A percentile compares a stretch with the other conserved stretches of the same genome.
Conservation (phyloP, 768 basidiomycete genomes). For the Agaricus sinodeliciosus region DNA sequence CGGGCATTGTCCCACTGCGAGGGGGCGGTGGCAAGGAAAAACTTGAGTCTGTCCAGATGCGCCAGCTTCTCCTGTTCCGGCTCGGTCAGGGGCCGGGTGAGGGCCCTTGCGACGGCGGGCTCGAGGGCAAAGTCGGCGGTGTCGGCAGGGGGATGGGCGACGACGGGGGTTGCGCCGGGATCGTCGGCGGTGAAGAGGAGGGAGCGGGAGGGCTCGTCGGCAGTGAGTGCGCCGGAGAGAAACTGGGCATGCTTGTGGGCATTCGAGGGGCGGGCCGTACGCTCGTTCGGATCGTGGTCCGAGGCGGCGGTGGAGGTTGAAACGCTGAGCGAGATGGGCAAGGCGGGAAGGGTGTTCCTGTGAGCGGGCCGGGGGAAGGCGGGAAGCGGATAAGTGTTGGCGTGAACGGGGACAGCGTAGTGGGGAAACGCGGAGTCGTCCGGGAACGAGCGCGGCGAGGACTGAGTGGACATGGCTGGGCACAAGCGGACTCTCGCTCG, state of each 20-base stretch:
- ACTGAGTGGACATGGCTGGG: slow-evolving; percentile 25
- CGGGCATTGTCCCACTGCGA: slow-evolving; percentile 54
- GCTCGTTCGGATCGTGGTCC: slow-evolving; percentile 39
- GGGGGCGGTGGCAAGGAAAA: slow-evolving; percentile 83
- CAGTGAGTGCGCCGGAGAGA: slow-evolving; percentile 21
- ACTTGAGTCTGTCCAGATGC: slow-evolving; percentile 80
- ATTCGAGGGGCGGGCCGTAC: slow-evolving; percentile 42
- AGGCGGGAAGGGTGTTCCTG: slow-evolving; percentile 16
- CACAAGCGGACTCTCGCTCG: too few species aligned
- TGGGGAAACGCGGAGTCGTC: slow-evolving; percentile 17
- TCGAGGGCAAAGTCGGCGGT: slow-evolving; percentile 14
- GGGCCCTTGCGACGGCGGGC: slow-evolving; percentile 31
- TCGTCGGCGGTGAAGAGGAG: slow-evolving; percentile 9
- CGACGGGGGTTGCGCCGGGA: slow-evolving; percentile 12
- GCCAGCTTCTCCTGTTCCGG: slow-evolving; percentile 65
- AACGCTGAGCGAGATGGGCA: slow-evolving; percentile 27
- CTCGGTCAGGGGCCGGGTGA: slow-evolving; percentile 52
- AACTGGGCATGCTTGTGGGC: slow-evolving; percentile 39
- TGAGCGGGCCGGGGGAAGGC: slow-evolving; percentile 17
- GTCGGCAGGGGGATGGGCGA: slow-evolving; percentile 13
- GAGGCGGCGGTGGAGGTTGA: slow-evolving; percentile 29
- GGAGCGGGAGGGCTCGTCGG: background rate
- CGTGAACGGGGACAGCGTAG: slow-evolving; percentile 15
- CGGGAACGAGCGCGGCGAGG: slow-evolving; percentile 22
- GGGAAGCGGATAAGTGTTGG: slow-evolving; percentile 22